phyloP scores from a whole-genome alignment of 2,329 filamentous ascomycete species.

The Aureobasidium namibiae region DNA sequence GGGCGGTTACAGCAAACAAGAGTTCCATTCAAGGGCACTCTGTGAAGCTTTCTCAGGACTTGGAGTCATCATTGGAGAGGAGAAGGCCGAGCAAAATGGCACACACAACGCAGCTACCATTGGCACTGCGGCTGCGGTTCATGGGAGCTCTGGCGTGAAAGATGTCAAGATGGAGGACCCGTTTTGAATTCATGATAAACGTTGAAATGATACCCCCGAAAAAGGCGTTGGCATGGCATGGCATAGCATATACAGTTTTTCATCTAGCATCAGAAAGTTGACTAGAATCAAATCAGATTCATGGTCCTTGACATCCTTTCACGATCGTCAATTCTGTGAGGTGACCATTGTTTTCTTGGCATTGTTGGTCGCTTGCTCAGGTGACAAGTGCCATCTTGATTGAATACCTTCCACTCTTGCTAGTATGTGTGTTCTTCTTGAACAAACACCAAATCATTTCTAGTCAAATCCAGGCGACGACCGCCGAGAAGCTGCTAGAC shows the following conservation, averaged over 20 bases:
- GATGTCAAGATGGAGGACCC: conserved; percentile 37
- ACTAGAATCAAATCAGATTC: neutral
- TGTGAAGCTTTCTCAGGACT: conserved; percentile 86
- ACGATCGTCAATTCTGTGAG: neutral
- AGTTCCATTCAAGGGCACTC: conserved; percentile 74
- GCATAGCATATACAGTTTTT: neutral
- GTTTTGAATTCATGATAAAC: conserved; percentile 22
- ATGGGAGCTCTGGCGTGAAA: conserved; percentile 52
- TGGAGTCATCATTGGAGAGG: conserved; percentile 78
- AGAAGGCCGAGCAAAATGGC: conserved; percentile 39
- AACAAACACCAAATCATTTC: neutral
- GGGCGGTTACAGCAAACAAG: conserved; percentile 73
- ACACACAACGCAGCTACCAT: conserved; percentile 28
- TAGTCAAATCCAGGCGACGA: neutral
- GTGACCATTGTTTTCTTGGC: neutral
- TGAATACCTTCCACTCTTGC: neutral
- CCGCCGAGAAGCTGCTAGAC: neutral
- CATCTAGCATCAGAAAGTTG: neutral
- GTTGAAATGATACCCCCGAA: conserved; percentile 16
- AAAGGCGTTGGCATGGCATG: conserved; percentile 4
- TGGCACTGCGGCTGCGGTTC: conserved; percentile 21
- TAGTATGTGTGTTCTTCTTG: neutral
- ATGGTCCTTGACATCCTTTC: neutral
- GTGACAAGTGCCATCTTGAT: neutral
- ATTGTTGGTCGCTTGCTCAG: neutral